Percentiles rank a stretch among this genome's conserved stretches.
These are phyloP conservation scores for Ustilaginoidea virens DNA, from an alignment of 2,329 filamentous ascomycete genomes.

Conservation along the genomic window DNA sequence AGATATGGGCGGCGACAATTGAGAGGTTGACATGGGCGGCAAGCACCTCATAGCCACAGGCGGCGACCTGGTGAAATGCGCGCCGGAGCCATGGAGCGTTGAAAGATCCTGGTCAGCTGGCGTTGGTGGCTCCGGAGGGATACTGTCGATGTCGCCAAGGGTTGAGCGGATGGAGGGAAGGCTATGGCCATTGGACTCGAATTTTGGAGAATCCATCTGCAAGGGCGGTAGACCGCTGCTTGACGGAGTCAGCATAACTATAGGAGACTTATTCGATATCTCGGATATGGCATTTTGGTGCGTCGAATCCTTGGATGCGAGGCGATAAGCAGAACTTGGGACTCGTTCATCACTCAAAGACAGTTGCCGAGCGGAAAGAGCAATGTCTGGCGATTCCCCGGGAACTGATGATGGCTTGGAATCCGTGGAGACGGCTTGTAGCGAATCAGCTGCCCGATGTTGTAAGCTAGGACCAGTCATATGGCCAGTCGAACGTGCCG, in stretches of 20 bases:
- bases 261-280: conserved; percentile 10
- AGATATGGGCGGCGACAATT: conserved; percentile 31
- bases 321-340: conserved; percentile 4
- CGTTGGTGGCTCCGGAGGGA: conserved; percentile 14
- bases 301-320: conserved; percentile 3
- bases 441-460: conserved; percentile 17
- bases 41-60: conserved; percentile 16
- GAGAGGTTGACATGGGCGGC: conserved; percentile 14
- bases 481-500: conserved; percentile 1
- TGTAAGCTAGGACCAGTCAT: conserved; percentile 11
- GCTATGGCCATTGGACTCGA: conserved; percentile 18
- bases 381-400: conserved; percentile 14
- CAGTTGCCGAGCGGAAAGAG: conserved; percentile 14
- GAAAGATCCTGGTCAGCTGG: conserved; percentile 17
- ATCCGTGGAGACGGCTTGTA: conserved; percentile 13
- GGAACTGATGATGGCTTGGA: conserved; percentile 5
- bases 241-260: conserved; percentile 9
- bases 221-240: conserved; percentile 21
- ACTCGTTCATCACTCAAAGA: conserved; percentile 18
- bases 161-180: conserved; percentile 24
- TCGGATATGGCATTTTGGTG: conserved; percentile 6
- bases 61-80: conserved; percentile 20
- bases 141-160: conserved; percentile 18
- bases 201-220: conserved; percentile 19
- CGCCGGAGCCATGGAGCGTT: conserved; percentile 9